Conservation (phyloP, 345 rosid genomes). For the Eucalyptus rudis region DNA sequence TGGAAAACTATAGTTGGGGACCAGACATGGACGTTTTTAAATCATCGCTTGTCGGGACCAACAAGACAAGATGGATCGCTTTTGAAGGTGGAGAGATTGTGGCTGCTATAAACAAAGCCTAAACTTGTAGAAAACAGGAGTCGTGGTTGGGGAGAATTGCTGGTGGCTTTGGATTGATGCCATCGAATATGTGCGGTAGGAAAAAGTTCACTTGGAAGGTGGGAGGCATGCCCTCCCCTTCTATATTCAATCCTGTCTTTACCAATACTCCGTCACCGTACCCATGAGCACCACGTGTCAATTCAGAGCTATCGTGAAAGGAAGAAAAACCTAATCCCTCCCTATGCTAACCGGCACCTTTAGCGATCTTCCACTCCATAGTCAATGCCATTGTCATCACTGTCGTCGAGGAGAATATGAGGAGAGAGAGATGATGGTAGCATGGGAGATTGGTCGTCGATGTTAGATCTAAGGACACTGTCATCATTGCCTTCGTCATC, state of each 20-base stretch:
- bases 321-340: background rate
- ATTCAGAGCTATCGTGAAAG: background rate
- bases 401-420: too few relatives aligned
- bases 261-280: rapidly evolving
- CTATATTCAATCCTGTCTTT: background rate
- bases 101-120: background rate
- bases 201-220: background rate
- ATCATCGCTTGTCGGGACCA: background rate
- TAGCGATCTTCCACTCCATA: background rate
- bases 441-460: too few relatives aligned
- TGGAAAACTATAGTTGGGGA: background rate
- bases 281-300: rapidly evolving
- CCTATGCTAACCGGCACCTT: rapidly evolving
- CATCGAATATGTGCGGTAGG: background rate
- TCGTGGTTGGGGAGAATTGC: background rate
- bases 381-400: background rate
- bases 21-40: background rate
- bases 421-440: too few relatives aligned
- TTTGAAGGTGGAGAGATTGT: background rate
- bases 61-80: background rate
- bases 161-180: background rate
- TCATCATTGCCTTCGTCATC: rapidly evolving
- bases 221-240: background rate
- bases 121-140: background rate
- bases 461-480: too few relatives aligned